Conservation (phyloP, 768 basidiomycete species). For the Podaxis sp. region DNA sequence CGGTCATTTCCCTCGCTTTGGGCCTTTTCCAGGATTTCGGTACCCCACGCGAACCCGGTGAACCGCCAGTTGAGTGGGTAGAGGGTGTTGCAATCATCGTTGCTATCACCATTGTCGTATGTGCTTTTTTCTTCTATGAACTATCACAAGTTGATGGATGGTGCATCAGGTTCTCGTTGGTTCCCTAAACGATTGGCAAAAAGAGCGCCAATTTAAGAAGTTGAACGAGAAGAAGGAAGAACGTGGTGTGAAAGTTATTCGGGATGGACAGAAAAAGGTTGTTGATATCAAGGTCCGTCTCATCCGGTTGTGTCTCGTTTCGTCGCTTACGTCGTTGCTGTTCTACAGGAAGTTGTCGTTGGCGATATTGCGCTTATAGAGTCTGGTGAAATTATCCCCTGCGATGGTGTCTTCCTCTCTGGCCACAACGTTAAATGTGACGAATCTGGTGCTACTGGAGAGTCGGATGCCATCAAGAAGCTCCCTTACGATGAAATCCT, state of each 20-base stretch:
- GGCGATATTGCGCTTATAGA: slow-evolving; percentile 91
- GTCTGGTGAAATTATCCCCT: slow-evolving; percentile 94
- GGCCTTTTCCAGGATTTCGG: slow-evolving; percentile 96
- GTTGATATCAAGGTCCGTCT: slow-evolving; percentile 73
- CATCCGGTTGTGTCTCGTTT: neutral
- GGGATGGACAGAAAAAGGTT: slow-evolving; percentile 62
- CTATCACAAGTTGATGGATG: neutral
- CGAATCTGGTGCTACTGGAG: slow-evolving; percentile 94
- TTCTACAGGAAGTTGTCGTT: slow-evolving; percentile 77
- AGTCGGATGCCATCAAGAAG: slow-evolving; percentile 94
- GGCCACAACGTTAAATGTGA: slow-evolving; percentile 96
- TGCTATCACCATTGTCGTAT: slow-evolving; percentile 70
- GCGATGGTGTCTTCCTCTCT: slow-evolving; percentile 89
- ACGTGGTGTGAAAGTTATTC: slow-evolving; percentile 80
- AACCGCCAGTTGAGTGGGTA: slow-evolving; percentile 93
- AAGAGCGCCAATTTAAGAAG: slow-evolving; percentile 90
- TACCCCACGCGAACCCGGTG: slow-evolving; percentile 45
- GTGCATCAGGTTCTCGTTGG: slow-evolving; percentile 73
- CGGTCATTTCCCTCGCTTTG: slow-evolving; percentile 87
- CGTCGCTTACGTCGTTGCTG: slow-evolving; percentile 12
- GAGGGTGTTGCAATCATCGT: slow-evolving; percentile 86
- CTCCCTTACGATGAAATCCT: slow-evolving; percentile 71
- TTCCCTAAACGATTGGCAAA: slow-evolving; percentile 97
- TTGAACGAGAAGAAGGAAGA: slow-evolving; percentile 97
- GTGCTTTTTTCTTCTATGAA: slow-evolving; percentile 20